A percentile compares a stretch with the other conserved stretches of the same genome.
These are phyloP conservation scores for Sanghuangporus weigelae DNA, from an alignment of 1,284 basidiomycete genomes.

Conservation along the genomic window DNA sequence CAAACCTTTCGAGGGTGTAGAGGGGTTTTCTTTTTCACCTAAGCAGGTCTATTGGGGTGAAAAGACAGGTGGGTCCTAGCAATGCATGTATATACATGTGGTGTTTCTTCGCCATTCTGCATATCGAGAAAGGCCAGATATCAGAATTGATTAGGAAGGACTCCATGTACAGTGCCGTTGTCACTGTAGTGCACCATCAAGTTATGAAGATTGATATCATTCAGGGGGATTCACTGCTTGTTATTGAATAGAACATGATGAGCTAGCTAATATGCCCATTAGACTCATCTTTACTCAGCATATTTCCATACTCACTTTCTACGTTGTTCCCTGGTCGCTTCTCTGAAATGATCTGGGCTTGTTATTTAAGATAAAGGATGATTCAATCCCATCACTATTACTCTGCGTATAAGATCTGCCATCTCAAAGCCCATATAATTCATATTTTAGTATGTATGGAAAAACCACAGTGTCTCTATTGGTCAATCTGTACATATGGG, in stretches of 20 bases:
- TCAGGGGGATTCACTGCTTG: background rate
- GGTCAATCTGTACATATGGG: no score
- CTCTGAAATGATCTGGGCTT: background rate
- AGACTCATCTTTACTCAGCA: background rate
- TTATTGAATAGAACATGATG: background rate
- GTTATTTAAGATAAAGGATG: background rate
- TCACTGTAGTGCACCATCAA: background rate
- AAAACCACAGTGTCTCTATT: no score
- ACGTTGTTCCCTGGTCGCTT: background rate
- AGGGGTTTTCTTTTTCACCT: background rate
- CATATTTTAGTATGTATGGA: no score
- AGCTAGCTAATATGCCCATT: background rate
- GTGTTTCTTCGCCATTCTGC: background rate
- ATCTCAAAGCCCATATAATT: background rate
- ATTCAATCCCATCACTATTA: background rate
- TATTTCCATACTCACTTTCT: background rate
- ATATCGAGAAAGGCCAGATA: background rate
- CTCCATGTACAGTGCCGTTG: background rate
- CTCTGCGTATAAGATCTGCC: background rate
- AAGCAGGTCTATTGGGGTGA: background rate
- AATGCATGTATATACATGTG: no score
- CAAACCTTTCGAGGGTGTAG: background rate
- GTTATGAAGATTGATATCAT: background rate
- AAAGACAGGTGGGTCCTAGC: background rate
- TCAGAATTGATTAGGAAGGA: background rate